A percentile compares a stretch with the other conserved stretches of the same genome.
Conservation (phyloP, 2,329 filamentous ascomycete species). For the Incumbomyces lentus region DNA sequence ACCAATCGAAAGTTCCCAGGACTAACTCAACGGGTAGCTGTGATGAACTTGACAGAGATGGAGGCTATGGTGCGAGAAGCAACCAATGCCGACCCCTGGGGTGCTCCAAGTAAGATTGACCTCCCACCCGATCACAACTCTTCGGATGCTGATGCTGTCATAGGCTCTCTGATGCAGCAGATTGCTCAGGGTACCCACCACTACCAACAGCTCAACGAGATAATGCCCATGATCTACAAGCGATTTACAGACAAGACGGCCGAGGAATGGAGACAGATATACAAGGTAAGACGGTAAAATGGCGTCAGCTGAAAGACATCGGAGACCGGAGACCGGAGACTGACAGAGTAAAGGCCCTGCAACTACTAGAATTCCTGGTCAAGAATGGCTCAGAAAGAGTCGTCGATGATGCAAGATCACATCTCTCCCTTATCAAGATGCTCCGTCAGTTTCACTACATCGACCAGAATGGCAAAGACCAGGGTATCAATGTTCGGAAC, state of each 20-base stretch:
- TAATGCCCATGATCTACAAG: constrained; percentile 99
- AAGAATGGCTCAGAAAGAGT: constrained; percentile 97
- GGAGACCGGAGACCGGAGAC: not conserved
- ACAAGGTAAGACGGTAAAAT: constrained; percentile 54
- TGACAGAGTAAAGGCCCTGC: constrained; percentile 48
- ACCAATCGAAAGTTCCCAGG: not conserved
- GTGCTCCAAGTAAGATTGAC: constrained; percentile 35
- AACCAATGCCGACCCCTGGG: constrained; percentile 98
- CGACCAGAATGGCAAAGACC: constrained; percentile 91
- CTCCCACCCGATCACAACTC: not conserved
- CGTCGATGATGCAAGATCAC: constrained; percentile 90
- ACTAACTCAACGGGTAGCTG: constrained; percentile 45
- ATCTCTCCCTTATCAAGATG: constrained; percentile 95
- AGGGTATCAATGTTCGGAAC: constrained; percentile 95
- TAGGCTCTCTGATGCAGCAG: constrained; percentile 83
- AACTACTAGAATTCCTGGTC: constrained; percentile 91
- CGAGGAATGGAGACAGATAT: constrained; percentile 98
- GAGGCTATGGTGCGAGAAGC: constrained; percentile 77
- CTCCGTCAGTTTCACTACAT: constrained; percentile 97
- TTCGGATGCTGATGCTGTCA: constrained; percentile 24
- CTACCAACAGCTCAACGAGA: constrained; percentile 95
- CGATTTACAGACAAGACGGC: constrained; percentile 97
- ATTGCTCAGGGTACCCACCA: constrained; percentile 97
- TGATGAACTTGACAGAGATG: constrained; percentile 98
- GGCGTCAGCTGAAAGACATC: constrained; percentile 8